Evolutionary conservation across 108 stramenopile genomes (phyloP).

Genomic region (Hondaea fermentalgiana): DNA sequence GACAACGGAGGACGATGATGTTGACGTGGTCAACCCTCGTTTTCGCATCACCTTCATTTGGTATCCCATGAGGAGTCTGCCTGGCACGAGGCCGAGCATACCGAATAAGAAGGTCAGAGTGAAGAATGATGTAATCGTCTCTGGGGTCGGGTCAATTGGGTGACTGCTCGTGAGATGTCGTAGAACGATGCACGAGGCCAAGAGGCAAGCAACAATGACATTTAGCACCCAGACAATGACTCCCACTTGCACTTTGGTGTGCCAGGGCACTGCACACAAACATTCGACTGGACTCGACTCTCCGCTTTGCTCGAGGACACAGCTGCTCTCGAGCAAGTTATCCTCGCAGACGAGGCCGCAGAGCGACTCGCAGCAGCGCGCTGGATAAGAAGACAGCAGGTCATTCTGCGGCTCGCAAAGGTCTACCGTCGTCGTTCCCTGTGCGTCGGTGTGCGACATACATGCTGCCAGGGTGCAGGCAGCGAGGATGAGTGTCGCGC

Average conservation of each 20-base stretch:
- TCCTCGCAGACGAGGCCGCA: no score
- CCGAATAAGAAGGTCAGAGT: neutral
- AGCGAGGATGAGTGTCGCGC: no score
- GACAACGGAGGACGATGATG: neutral
- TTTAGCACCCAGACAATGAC: neutral
- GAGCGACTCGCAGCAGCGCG: no score
- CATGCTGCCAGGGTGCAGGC: no score
- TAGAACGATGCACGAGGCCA: neutral
- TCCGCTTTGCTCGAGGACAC: no score
- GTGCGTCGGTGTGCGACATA: no score
- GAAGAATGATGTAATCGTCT: neutral
- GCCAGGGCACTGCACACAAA: neutral
- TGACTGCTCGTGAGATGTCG: neutral
- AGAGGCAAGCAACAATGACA: neutral
- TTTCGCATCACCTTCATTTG: neutral
- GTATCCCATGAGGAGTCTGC: neutral
- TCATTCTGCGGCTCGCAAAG: no score
- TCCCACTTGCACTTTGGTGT: neutral
- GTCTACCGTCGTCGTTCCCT: no score
- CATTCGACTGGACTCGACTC: neutral
- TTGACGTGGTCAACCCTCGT: neutral
- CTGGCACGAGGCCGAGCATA: neutral
- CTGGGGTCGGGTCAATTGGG: neutral
- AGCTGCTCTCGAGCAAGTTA: no score
- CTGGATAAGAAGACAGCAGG: no score